Conservation (phyloP, 2,329 filamentous ascomycete genomes). For the Alternaria ethzedia region DNA sequence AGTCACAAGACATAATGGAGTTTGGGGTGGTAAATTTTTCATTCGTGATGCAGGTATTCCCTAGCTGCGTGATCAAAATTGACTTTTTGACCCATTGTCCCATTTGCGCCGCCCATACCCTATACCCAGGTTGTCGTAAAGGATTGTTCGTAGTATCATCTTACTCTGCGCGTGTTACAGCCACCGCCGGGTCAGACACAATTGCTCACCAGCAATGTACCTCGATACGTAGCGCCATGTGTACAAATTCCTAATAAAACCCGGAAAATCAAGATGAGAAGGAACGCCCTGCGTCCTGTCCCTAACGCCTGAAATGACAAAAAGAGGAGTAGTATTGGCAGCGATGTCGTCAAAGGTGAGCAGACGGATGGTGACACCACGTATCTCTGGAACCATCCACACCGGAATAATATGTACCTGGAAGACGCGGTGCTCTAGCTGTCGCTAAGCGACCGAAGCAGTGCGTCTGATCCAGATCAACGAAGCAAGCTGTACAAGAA, state of each 20-base stretch:
- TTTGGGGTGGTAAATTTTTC: not conserved
- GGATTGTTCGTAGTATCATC: constrained; percentile 11
- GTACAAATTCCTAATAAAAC: not conserved
- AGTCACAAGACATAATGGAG: not conserved
- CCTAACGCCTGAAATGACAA: not conserved
- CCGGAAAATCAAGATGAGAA: not conserved
- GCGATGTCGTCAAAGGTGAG: not conserved
- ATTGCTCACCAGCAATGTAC: not conserved
- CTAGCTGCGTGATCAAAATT: constrained; percentile 5
- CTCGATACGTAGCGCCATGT: not conserved
- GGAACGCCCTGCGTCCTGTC: not conserved
- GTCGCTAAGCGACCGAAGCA: not conserved
- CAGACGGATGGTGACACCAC: not conserved
- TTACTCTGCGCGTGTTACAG: not conserved
- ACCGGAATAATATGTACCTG: not conserved
- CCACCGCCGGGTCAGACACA: not conserved
- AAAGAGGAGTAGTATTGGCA: not conserved
- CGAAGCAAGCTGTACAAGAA: constrained; percentile 11
- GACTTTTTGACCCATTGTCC: constrained; percentile 9
- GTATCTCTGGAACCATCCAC: not conserved
- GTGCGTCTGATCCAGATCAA: not conserved
- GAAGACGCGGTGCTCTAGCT: not conserved
- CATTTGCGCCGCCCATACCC: constrained; percentile 5
- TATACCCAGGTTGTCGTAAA: not conserved
- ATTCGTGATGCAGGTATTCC: constrained; percentile 2